phyloP scores from a whole-genome alignment of 176 grass and related monocot species.

The Carex kokanica region DNA sequence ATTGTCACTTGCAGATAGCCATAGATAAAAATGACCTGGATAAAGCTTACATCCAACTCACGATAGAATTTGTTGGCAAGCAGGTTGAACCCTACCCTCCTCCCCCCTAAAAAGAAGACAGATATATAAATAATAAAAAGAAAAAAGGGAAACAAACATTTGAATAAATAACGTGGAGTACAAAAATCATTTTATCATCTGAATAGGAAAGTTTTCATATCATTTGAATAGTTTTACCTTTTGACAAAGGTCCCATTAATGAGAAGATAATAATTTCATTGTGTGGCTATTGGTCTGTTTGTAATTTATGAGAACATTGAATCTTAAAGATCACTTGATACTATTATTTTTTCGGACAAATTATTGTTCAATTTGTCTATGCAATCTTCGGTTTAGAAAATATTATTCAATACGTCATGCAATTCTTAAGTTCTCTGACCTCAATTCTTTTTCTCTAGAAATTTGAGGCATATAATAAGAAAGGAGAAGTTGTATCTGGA shows the following conservation, averaged over 20 bases:
- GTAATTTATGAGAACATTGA: constrained; percentile 5
- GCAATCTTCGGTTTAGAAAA: neutral
- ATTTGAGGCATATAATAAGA: constrained; percentile 93
- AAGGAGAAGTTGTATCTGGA: constrained; percentile 68
- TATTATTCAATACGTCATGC: constrained; percentile 2
- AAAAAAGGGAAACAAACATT: neutral
- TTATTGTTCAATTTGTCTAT: constrained; percentile 11
- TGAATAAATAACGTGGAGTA: neutral
- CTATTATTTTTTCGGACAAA: neutral
- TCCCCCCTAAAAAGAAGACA: neutral
- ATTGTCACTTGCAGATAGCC: constrained; percentile 60
- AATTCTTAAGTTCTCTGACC: neutral
- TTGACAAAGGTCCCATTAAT: too few relatives aligned
- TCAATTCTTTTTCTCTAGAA: constrained; percentile 50
- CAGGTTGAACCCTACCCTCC: constrained; percentile 44
- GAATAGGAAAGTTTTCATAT: neutral
- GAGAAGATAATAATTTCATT: neutral
- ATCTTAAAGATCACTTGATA: neutral
- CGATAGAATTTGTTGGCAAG: constrained; percentile 74
- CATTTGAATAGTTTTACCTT: neutral
- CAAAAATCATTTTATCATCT: neutral
- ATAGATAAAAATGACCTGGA: constrained; percentile 83
- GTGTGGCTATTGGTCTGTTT: neutral
- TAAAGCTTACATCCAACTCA: constrained; percentile 87
- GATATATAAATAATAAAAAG: neutral